phyloP scores from a whole-genome alignment of 2,329 filamentous ascomycete species.

The Aspergillus ruber region DNA sequence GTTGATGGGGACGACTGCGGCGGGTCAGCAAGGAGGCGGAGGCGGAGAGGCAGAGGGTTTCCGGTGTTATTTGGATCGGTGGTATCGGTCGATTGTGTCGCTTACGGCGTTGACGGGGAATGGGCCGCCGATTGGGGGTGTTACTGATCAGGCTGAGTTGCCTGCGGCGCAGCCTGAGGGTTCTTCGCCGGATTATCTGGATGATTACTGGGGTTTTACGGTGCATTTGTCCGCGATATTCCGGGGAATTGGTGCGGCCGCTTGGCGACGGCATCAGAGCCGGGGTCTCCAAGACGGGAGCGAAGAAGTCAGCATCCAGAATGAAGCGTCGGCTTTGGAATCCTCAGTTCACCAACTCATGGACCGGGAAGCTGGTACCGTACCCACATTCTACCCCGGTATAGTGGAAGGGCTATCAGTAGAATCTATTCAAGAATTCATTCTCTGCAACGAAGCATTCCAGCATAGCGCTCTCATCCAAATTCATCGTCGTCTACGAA shows the following conservation, averaged over 20 bases:
- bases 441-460: constrained; percentile 38
- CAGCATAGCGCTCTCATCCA: constrained; percentile 40
- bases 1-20: constrained; percentile 24
- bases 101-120: constrained; percentile 36
- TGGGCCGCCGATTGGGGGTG: constrained; percentile 29
- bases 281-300: constrained; percentile 8
- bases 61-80: constrained; percentile 33
- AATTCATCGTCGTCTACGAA: constrained; percentile 33
- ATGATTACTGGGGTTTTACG: constrained; percentile 40
- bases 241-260: constrained; percentile 32
- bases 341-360: constrained; percentile 28
- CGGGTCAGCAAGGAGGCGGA: constrained; percentile 8
- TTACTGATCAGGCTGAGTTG: constrained; percentile 10
- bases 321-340: constrained; percentile 29
- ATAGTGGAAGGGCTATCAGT: constrained; percentile 26
- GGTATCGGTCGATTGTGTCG: constrained; percentile 39
- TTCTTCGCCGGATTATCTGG: constrained; percentile 28
- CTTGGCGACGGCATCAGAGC: constrained; percentile 22
- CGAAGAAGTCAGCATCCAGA: constrained; percentile 10
- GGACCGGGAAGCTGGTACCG: constrained; percentile 21
- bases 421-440: constrained; percentile 29
- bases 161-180: constrained; percentile 8
- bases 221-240: constrained; percentile 34
- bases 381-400: constrained; percentile 31
- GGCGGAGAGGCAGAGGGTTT: constrained; percentile 26